Evolutionary conservation across 2,329 filamentous ascomycete species (phyloP), one percentile per base, ranked within the genome.

Genomic region (Beauveria bassiana): DNA sequence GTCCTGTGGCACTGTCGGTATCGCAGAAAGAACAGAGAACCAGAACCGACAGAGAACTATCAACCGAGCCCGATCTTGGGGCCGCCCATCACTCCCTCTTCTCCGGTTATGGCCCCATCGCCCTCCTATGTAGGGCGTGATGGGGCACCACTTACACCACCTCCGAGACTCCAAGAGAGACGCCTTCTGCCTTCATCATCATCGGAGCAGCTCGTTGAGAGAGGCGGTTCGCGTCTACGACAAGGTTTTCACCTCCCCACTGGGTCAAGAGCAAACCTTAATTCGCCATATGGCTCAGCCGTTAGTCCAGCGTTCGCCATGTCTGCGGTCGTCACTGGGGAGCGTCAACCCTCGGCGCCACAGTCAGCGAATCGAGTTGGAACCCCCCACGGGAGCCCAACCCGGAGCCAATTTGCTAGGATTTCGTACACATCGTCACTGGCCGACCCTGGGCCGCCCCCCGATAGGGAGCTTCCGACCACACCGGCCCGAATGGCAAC

Each of bases 131-230:
- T 64, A 2, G 67, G 65, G 14, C 43, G 61, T 8, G 66, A 69
- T 10, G 62, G 63, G 2, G 59, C 64, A 2, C 72, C 72, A 0
- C 65, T 78, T 26, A 79, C 76, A 0, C 79, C 81, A 1, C 81
- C 81, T 0, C 75, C 76, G 2, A 75, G 79, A 20, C 74, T 83
- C 2, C 73, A 77, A 57, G 79, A 82, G 56, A 75, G 80, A 6
- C 76, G 70, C 42, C 73, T 78, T 53, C 73, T 82, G 20, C 71
- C 77, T 1, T 71, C 74, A 3, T 34, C 46, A 8, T 57, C 60
- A 20, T 26, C 46, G 2, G 52, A 62, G 38, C 24, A 22, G 6
- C 49, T 57, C 4, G n/a, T 57, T 22, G 60, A 62, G 10, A 51
- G 46, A 5, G 20, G 28, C 3, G 24, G 46, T 5, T 62, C 60